Evolutionary conservation across 805 yeast species (phyloP), one percentile per base, ranked within the genome.

Genomic region (Saccharomyces eubayanus): DNA sequence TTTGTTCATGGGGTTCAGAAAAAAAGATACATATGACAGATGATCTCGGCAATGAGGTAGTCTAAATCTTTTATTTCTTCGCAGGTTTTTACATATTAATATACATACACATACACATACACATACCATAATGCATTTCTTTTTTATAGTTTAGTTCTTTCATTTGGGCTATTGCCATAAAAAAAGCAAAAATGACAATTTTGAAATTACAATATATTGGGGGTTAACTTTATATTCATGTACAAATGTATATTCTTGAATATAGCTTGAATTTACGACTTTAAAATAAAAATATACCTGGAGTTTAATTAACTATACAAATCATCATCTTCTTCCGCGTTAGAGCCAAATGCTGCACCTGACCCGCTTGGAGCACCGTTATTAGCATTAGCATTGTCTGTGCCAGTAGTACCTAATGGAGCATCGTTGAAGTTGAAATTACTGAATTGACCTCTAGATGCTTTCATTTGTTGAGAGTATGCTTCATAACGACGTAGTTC

Each of bases 401-500:
- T 71, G 55, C 69, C 62, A 36, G 57, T 50, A 57, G 84, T 81
- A 50, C 62, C 65, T 51, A 59, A 50, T 27, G 90, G 59, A 48
- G 64, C 57, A 49, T 80, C 89, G 59, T 83, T 81, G 72, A 94
- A 92, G 69, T 89, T 83, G 76, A 94, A 92, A 74, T 86, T 88
- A 60, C 92, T 80, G 69, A 88, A 86, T 71, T 88, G 96, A 50
- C 99, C 98, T 76, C 99, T 89, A 1, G 97, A 87, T 54, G 96
- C 89, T 72, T 86, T 95, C 72, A 94, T 79, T 75, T 92, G 97
- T 74, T 92, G 97, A 51, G 97, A 96, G 67, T 92, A 94, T 6
- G 98, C 95, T 77, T 94, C 99, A 72, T 94, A 94, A 75, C 99
- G 91, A 75, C 99, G 94, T 68, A 94, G 80, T 74, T 94, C 99